phyloP scores from a whole-genome alignment of 1,139 yeast genomes.

The Yamadazyma diospyri region DNA sequence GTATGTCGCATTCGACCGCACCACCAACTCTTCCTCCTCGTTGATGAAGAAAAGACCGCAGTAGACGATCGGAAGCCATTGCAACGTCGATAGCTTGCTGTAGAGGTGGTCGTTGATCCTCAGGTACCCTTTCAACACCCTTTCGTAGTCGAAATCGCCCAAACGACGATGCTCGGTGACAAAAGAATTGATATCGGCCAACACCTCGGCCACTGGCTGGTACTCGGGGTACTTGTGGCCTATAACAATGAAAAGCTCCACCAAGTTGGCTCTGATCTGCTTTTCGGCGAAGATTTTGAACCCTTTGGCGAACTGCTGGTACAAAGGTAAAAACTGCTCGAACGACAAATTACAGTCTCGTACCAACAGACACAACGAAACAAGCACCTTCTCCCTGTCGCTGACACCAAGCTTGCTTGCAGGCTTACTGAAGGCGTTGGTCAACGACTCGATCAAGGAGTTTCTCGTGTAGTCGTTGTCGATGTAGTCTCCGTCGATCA shows the following conservation, averaged over 20 bases:
- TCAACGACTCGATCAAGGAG: slow-evolving; percentile 54
- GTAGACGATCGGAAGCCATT: slow-evolving; percentile 81
- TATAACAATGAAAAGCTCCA: slow-evolving; percentile 55
- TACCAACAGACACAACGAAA: slow-evolving; percentile 54
- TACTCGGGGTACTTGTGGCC: slow-evolving; percentile 51
- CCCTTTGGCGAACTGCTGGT: slow-evolving; percentile 53
- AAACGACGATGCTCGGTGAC: slow-evolving; percentile 48
- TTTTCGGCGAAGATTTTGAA: slow-evolving; percentile 58
- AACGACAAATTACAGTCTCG: slow-evolving; percentile 51
- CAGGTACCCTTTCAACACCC: slow-evolving; percentile 66
- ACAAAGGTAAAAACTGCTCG: slow-evolving; percentile 52
- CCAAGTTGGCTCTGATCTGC: slow-evolving; percentile 57
- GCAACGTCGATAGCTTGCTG: slow-evolving; percentile 40
- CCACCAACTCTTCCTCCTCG: slow-evolving; percentile 76
- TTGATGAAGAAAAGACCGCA: slow-evolving; percentile 67
- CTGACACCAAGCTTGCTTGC: slow-evolving; percentile 48
- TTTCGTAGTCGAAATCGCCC: slow-evolving; percentile 77
- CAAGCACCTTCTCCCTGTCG: slow-evolving; percentile 58
- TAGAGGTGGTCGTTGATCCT: slow-evolving; percentile 57
- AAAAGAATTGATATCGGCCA: slow-evolving; percentile 68
- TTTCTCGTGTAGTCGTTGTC: slow-evolving; percentile 55
- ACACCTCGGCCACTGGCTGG: slow-evolving; percentile 44
- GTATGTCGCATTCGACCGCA: slow-evolving; percentile 75
- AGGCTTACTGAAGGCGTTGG: slow-evolving; percentile 62
- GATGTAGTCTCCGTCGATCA: slow-evolving; percentile 60